Conservation (phyloP, 164 flowering plant genomes). For the Nymphaea thermarum region DNA sequence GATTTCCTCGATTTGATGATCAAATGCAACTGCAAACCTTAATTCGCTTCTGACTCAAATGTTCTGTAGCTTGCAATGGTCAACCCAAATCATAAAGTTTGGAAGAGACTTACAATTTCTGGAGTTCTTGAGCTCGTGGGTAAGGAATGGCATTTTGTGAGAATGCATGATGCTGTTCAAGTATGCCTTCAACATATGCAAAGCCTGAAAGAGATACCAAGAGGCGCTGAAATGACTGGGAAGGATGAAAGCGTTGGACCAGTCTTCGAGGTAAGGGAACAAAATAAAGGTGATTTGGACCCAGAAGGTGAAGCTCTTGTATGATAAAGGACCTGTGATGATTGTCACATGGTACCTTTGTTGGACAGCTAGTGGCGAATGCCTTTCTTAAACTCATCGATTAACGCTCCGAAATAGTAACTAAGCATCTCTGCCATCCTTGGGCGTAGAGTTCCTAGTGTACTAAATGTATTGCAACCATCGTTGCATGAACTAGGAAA, state of each 20-base stretch:
- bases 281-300: too few species aligned
- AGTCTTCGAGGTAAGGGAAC: too few species aligned
- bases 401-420: too few species aligned
- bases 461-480: too few species aligned
- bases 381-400: too few species aligned
- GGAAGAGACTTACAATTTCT: conserved; percentile 52
- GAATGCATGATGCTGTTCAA: conserved; percentile 96
- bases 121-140: conserved; percentile 76
- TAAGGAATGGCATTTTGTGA: conserved; percentile 92
- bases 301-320: too few species aligned
- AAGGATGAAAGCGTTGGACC: conserved; percentile 8
- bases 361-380: too few species aligned
- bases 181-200: conserved; percentile 86
- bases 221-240: conserved; percentile 4
- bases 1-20: neutral
- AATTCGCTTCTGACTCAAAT: neutral
- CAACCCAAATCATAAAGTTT: conserved; percentile 81
- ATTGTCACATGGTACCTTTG: too few species aligned
- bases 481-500: too few species aligned
- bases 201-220: conserved; percentile 26
- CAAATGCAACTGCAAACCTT: neutral
- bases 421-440: too few species aligned
- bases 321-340: too few species aligned
- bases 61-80: conserved; percentile 66
- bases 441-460: too few species aligned